A percentile compares a stretch with the other conserved stretches of the same genome.
Evolutionary conservation across 345 rosid genomes (phyloP).

Genomic region (Eutrema heterophyllum): DNA sequence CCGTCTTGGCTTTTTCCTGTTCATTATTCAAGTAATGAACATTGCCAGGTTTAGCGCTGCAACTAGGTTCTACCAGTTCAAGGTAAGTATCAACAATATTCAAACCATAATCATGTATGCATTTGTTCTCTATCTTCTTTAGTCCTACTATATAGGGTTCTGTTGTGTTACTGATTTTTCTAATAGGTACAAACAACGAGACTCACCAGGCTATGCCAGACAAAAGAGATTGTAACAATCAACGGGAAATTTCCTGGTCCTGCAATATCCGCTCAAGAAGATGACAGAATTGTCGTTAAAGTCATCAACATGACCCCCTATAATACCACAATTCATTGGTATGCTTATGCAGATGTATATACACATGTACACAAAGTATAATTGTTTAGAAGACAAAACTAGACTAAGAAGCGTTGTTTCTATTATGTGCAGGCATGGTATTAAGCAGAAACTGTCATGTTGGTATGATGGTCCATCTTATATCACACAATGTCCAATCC

Average conservation of each 20-base stretch:
- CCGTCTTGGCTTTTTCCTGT: constrained; percentile 34
- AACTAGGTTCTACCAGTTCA: constrained; percentile 71
- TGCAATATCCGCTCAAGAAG: constrained; percentile 65
- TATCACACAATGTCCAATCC: constrained; percentile 85
- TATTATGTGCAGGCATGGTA: constrained; percentile 62
- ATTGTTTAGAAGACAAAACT: background rate
- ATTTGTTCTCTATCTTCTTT: background rate
- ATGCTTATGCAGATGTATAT: constrained; percentile 10
- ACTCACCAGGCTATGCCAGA: constrained; percentile 58
- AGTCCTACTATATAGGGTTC: constrained; percentile 7
- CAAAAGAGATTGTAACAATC: constrained; percentile 57
- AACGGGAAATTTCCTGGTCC: constrained; percentile 81
- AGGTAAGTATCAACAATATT: constrained; percentile 45
- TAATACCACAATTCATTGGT: constrained; percentile 82
- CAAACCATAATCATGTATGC: background rate
- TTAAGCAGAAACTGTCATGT: constrained; percentile 71
- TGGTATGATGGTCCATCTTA: constrained; percentile 93
- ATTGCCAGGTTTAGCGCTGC: constrained; percentile 40
- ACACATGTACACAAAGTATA: background rate
- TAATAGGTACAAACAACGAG: constrained; percentile 54
- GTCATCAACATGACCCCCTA: constrained; percentile 69
- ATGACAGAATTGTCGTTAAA: constrained; percentile 55
- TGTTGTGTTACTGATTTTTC: background rate
- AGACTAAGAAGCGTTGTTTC: background rate
- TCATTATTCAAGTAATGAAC: constrained; percentile 29